A percentile compares a stretch with the other conserved stretches of the same genome.
Evolutionary conservation across 2,329 filamentous ascomycete genomes (phyloP).

Genomic region (Delphinella strobiligena): DNA sequence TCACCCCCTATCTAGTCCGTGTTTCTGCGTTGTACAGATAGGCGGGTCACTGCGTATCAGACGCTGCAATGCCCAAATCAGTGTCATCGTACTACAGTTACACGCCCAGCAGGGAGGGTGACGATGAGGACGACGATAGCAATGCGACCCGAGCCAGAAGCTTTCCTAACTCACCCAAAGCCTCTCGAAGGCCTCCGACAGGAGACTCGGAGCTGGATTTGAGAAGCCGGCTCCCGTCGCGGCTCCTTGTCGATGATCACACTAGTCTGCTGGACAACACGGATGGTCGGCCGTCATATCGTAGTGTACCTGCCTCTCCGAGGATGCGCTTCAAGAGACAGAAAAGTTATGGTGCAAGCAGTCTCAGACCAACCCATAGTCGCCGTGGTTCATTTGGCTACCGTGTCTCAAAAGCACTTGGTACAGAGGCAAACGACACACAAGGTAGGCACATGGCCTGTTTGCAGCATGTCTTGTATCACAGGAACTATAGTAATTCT

Average conservation of each 20-base stretch:
- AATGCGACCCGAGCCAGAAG: constrained; percentile 14
- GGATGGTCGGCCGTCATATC: constrained; percentile 28
- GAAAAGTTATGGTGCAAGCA: constrained; percentile 3
- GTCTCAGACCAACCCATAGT: constrained; percentile 29
- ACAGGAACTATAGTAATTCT: not conserved
- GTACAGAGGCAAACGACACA: constrained; percentile 1
- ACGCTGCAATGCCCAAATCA: constrained; percentile 20
- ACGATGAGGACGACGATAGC: constrained; percentile 21
- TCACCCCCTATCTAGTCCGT: not conserved
- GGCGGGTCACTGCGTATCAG: not conserved
- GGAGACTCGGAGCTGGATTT: constrained; percentile 24
- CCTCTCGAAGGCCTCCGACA: not conserved
- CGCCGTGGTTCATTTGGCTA: constrained; percentile 38
- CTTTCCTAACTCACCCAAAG: constrained; percentile 1
- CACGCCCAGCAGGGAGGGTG: constrained; percentile 6
- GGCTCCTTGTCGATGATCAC: constrained; percentile 29
- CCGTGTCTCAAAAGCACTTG: constrained; percentile 44
- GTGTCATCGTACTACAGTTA: constrained; percentile 17
- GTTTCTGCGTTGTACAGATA: not conserved
- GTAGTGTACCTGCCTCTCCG: constrained; percentile 25
- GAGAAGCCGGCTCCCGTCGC: constrained; percentile 17
- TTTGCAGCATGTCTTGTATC: not conserved
- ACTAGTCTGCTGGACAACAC: constrained; percentile 33
- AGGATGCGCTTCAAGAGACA: constrained; percentile 2
- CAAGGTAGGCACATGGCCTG: constrained; percentile 1